Percentiles rank a stretch among this genome's conserved stretches.
Evolutionary conservation across 306 rosid species (phyloP).

Genomic region (Acacia melanoxylon): DNA sequence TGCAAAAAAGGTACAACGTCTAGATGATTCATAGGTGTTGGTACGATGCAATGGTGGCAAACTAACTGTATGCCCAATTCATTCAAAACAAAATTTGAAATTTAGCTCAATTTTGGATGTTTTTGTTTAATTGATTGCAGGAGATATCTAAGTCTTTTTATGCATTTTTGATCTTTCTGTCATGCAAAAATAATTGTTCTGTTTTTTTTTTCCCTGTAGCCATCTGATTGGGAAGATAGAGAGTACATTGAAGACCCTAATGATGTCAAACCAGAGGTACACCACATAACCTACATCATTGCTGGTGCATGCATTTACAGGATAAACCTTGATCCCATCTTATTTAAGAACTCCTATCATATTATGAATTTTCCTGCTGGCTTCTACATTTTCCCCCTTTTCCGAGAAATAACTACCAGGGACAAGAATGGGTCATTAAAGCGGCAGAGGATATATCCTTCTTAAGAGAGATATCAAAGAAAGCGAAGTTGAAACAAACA

Average conservation of each 20-base stretch:
- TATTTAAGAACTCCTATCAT: conserved; percentile 7
- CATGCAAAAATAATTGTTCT: background rate
- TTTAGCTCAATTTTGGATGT: background rate
- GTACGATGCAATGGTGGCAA: background rate
- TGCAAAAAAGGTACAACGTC: conserved; percentile 51
- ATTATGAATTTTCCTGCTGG: conserved; percentile 10
- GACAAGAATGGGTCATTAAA: background rate
- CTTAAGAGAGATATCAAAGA: background rate
- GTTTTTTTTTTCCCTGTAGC: conserved; percentile 49
- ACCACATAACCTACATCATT: background rate
- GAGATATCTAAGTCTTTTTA: conserved; percentile 17
- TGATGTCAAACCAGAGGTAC: conserved; percentile 54
- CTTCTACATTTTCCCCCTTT: conserved; percentile 3
- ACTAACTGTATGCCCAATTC: background rate
- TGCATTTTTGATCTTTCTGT: conserved; percentile 2
- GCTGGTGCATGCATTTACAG: background rate
- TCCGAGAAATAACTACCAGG: background rate
- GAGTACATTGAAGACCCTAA: conserved; percentile 53
- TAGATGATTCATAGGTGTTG: conserved; percentile 3
- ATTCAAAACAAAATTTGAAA: background rate
- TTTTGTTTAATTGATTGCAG: conserved; percentile 25
- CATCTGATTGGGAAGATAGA: conserved; percentile 62
- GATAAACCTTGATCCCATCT: background rate
- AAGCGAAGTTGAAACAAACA: background rate
- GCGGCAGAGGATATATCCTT: background rate